phyloP scores from a whole-genome alignment of 768 basidiomycete genomes.

The Artomyces pyxidatus region DNA sequence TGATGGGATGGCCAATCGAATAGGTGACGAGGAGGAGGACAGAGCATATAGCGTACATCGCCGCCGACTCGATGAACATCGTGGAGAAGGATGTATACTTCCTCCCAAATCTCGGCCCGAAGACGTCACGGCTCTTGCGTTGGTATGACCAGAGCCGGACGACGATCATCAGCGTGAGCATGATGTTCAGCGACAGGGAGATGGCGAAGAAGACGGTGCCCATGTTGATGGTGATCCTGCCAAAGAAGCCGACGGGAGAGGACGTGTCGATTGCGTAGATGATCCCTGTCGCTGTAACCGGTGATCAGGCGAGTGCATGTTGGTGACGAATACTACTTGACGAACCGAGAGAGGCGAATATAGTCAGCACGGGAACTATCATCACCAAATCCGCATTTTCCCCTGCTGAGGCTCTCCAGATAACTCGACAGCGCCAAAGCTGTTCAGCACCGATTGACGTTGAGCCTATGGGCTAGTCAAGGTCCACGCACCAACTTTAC shows the following conservation, averaged over 20 bases:
- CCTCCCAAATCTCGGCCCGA: conserved; percentile 27
- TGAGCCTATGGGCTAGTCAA: background rate
- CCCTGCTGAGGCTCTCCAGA: conserved; percentile 32
- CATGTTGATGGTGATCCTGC: conserved; percentile 26
- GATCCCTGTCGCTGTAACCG: conserved; percentile 29
- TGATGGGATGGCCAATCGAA: conserved; percentile 30
- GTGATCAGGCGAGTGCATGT: background rate
- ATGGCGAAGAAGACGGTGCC: conserved; percentile 33
- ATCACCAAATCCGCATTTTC: conserved; percentile 25
- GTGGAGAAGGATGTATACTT: conserved; percentile 31
- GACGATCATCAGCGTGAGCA: conserved; percentile 33
- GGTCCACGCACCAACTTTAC: background rate
- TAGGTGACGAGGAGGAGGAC: conserved; percentile 35
- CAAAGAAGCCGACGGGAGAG: conserved; percentile 32
- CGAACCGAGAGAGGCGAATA: conserved; percentile 36
- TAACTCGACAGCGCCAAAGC: conserved; percentile 42
- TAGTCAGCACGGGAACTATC: conserved; percentile 28
- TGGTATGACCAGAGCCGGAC: conserved; percentile 29
- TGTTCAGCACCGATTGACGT: too few species aligned
- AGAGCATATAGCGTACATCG: conserved; percentile 34
- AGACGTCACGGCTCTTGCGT: conserved; percentile 19
- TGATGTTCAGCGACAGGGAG: conserved; percentile 33
- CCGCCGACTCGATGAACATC: conserved; percentile 37
- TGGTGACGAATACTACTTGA: background rate
- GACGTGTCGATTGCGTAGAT: conserved; percentile 36